Evolutionary conservation across 2,329 filamentous ascomycete species (phyloP).

Genomic region (Pseudogymnoascus sp.): DNA sequence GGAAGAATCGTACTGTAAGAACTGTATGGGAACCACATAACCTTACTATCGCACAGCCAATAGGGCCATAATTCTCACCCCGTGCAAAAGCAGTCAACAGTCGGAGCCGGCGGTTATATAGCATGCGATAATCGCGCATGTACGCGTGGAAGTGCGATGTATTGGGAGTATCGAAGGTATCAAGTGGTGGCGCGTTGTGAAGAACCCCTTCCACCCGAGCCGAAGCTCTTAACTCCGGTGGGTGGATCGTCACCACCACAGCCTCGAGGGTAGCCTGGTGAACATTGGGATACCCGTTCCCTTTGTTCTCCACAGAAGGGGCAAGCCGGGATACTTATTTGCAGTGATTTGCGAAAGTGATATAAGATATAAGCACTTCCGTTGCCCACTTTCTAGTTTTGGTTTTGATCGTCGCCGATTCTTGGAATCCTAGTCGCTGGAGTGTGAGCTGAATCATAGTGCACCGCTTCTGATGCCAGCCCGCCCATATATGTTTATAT

Average conservation of each 20-base stretch:
- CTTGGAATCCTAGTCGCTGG: background rate
- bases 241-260: background rate
- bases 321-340: background rate
- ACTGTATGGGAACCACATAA: background rate
- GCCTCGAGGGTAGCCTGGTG: background rate
- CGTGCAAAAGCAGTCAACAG: background rate
- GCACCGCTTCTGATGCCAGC: background rate
- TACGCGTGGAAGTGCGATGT: background rate
- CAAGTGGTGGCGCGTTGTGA: background rate
- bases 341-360: background rate
- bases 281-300: background rate
- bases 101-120: slow-evolving; percentile 1
- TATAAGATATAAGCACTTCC: background rate
- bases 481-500: background rate
- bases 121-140: background rate
- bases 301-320: background rate
- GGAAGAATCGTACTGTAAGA: background rate
- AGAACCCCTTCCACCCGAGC: background rate
- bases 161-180: background rate
- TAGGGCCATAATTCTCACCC: background rate
- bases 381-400: background rate
- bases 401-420: background rate
- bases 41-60: background rate
- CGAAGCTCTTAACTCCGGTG: background rate
- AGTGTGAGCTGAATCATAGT: background rate